Evolutionary conservation across 192 early-diverging fungal species (phyloP).

Genomic region (Coemansia sp.): DNA sequence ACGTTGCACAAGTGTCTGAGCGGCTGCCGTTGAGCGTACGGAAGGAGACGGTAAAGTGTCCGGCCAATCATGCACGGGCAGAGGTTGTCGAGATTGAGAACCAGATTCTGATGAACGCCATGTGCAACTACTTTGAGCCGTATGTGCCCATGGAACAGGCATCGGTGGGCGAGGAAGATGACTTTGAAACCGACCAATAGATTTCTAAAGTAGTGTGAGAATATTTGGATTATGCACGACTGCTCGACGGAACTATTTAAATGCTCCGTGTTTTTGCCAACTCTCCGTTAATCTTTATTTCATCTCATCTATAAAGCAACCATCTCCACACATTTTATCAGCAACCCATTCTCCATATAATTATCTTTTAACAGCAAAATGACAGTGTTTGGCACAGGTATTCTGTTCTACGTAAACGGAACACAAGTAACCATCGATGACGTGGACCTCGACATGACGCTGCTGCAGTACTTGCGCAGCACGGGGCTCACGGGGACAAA

Average conservation of each 20-base stretch:
- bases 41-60: slow-evolving; percentile 3
- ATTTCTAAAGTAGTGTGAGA: background rate
- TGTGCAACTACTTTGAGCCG: background rate
- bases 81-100: slow-evolving; percentile 5
- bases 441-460: slow-evolving; percentile 58
- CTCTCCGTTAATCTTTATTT: slow-evolving; percentile 8
- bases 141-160: background rate
- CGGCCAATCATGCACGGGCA: slow-evolving; percentile 1
- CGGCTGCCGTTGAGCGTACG: slow-evolving; percentile 10
- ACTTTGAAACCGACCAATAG: background rate
- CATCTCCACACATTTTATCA: too few relatives aligned
- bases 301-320: background rate
- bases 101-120: slow-evolving; percentile 1
- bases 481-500: slow-evolving; percentile 72
- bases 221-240: background rate
- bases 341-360: background rate
- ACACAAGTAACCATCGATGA: slow-evolving; percentile 53
- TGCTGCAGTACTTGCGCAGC: slow-evolving; percentile 65
- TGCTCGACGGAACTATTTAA: background rate
- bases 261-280: background rate
- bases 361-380: background rate
- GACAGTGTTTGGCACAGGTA: background rate
- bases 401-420: slow-evolving; percentile 65
- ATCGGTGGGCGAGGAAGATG: background rate
- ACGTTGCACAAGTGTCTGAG: slow-evolving; percentile 44